Conservation (phyloP, 305 asterid species). For the Fraxinus angustifolia region DNA sequence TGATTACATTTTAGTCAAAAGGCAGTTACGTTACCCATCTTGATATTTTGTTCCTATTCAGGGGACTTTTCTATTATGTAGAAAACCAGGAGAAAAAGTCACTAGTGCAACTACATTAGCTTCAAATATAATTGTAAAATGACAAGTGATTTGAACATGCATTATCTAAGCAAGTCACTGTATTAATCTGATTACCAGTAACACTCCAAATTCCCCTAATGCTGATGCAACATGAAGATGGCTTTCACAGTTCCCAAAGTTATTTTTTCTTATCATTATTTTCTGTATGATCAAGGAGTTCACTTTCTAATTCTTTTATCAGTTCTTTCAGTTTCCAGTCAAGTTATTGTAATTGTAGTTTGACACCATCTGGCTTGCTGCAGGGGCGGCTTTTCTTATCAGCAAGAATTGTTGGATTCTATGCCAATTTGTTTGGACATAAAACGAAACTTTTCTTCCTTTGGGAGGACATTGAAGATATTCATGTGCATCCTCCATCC, state of each 20-base stretch:
- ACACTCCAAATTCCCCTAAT: neutral
- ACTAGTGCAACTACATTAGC: neutral
- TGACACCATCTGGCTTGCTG: constrained; percentile 24
- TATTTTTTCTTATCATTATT: neutral
- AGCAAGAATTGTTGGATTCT: constrained; percentile 82
- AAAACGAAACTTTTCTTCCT: constrained; percentile 76
- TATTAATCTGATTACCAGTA: neutral
- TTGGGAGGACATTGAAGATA: constrained; percentile 92
- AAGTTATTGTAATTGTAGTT: neutral
- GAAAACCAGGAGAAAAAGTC: neutral
- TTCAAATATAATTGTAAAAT: neutral
- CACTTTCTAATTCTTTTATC: neutral
- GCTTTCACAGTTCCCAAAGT: neutral
- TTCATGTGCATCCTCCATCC: constrained; percentile 76
- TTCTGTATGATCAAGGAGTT: neutral
- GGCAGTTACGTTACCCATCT: neutral
- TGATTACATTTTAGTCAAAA: neutral
- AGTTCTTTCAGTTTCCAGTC: neutral
- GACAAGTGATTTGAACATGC: neutral
- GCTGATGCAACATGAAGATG: neutral
- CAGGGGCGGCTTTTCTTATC: constrained; percentile 89
- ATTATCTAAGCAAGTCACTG: neutral
- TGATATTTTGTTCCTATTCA: neutral
- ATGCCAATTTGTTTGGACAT: constrained; percentile 79
- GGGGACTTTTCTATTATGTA: neutral